Base-by-base conservation (phyloP, 306 rosid species). In the Begonia loranthoides region DNA sequence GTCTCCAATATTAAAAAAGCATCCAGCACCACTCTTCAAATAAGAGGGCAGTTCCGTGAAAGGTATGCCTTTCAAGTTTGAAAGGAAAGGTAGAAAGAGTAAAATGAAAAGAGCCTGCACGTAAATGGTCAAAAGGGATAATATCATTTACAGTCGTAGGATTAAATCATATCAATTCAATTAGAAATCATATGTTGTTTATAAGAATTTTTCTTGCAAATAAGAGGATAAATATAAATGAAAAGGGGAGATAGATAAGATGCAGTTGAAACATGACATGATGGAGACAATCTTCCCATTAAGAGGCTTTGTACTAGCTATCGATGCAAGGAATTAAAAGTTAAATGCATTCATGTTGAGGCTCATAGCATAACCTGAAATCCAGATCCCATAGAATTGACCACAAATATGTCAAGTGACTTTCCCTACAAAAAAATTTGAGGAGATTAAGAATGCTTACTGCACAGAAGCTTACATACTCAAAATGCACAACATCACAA, bases 361-460 rank as follows among this genome's bases (percentile, higher is more conserved):
- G 9, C 36, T 28, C 36, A 28, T 28, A 7, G 36, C 36, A 28
- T 28, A 69, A 88, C 96, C 96, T 88, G 93, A 73, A 76, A 84
- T 38, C 88, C 88, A 55, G 95, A 88, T 69, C 95, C 95, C 59
- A 84, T 75, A 63, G 95, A 88, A 71, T 88, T 88, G 77, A 88
- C 96, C 68, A 88, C 96, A 73, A 88, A 88, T 66, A 88, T 79
- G 77, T 88, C 96, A 56, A 88, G 75, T 1, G 96, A 81, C 69
- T 84, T 88, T 15, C 69, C 88, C 95, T 88, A 80, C 75, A 79
- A 40, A 65, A 69, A 54, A 70, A 15, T 51, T 68, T 54, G 50
- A 55, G 22, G 14, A 66, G 60, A 34, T 52, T 15, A 43, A 59
- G 40, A 28, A 43, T 43, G 14, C 14, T 43, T 43, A 43, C n/a